Percentiles rank a stretch among this genome's conserved stretches.
Evolutionary conservation across 2,329 filamentous ascomycete species (phyloP).

Genomic region (Neonectria hederae): DNA sequence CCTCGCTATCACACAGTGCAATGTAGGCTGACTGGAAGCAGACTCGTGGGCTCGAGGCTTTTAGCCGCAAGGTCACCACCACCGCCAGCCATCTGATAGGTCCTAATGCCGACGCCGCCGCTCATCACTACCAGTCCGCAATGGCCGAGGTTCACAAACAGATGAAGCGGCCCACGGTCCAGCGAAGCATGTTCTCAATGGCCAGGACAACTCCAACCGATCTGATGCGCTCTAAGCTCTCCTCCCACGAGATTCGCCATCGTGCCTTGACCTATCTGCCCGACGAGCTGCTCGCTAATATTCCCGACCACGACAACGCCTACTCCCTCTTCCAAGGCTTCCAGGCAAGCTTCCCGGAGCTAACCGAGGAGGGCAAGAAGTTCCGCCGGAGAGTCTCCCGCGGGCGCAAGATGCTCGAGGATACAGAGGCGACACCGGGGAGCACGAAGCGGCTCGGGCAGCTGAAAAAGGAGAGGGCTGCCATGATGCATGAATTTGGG

Average conservation of each 20-base stretch:
- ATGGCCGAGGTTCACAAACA: conserved; percentile 91
- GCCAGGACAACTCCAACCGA: conserved; percentile 93
- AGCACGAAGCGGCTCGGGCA: conserved; percentile 74
- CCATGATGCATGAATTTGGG: conserved; percentile 85
- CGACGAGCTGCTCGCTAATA: conserved; percentile 88
- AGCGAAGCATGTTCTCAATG: conserved; percentile 91
- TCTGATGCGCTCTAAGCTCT: conserved; percentile 90
- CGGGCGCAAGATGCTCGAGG: conserved; percentile 78
- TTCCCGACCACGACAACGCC: conserved; percentile 84
- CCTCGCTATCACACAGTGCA: conserved; percentile 27
- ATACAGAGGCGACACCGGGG: conserved; percentile 63
- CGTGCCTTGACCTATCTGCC: conserved; percentile 88
- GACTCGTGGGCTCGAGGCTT: conserved; percentile 90
- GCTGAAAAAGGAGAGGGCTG: conserved; percentile 81
- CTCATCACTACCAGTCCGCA: conserved; percentile 83
- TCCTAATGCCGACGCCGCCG: conserved; percentile 61
- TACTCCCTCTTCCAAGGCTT: conserved; percentile 98
- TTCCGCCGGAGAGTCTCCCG: conserved; percentile 76
- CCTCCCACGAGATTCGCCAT: conserved; percentile 91
- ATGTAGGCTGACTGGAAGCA: conserved; percentile 50
- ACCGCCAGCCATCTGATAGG: conserved; percentile 92
- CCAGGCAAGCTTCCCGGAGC: conserved; percentile 83
- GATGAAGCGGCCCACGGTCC: conserved; percentile 82
- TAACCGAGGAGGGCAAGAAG: conserved; percentile 75
- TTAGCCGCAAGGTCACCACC: conserved; percentile 92